Conservation (phyloP, 2,329 filamentous ascomycete species). For the Parastagonospora avenae region DNA sequence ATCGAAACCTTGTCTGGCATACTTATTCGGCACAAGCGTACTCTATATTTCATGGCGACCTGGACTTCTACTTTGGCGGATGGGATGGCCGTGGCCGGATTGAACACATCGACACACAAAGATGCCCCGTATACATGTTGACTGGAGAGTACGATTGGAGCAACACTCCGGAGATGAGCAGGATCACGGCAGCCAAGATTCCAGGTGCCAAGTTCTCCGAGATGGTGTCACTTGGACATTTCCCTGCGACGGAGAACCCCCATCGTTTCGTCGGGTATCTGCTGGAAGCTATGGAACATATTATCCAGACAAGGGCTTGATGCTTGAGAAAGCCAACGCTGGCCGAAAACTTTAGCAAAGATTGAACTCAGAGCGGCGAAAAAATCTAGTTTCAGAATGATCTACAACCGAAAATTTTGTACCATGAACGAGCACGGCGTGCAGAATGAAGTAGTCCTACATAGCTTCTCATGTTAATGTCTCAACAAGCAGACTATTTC, state of each 20-base stretch:
- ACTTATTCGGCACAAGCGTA: conserved; percentile 56
- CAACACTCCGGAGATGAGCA: conserved; percentile 53
- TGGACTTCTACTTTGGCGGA: conserved; percentile 58
- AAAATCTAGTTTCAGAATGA: too few relatives aligned
- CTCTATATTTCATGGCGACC: conserved; percentile 55
- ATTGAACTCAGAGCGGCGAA: too few relatives aligned
- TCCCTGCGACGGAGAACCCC: conserved; percentile 54
- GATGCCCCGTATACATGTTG: conserved; percentile 58
- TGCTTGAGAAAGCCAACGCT: too few relatives aligned
- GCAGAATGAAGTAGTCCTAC: too few relatives aligned
- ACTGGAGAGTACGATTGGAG: conserved; percentile 57
- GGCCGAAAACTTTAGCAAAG: too few relatives aligned
- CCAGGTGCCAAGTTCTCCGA: conserved; percentile 50
- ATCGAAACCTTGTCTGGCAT: conserved; percentile 57
- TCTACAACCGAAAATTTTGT: too few relatives aligned
- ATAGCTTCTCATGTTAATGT: too few relatives aligned
- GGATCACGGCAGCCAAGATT: conserved; percentile 55
- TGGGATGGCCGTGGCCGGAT: conserved; percentile 55
- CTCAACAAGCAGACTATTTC: too few relatives aligned
- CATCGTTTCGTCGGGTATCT: conserved; percentile 45
- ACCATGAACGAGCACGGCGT: too few relatives aligned
- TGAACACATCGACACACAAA: conserved; percentile 52
- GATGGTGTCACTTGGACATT: conserved; percentile 55
- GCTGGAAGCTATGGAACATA: conserved; percentile 46
- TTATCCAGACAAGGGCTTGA: conserved; percentile 9